Conservation (phyloP, 2,329 filamentous ascomycete genomes). For the Diaporthe velutina region DNA sequence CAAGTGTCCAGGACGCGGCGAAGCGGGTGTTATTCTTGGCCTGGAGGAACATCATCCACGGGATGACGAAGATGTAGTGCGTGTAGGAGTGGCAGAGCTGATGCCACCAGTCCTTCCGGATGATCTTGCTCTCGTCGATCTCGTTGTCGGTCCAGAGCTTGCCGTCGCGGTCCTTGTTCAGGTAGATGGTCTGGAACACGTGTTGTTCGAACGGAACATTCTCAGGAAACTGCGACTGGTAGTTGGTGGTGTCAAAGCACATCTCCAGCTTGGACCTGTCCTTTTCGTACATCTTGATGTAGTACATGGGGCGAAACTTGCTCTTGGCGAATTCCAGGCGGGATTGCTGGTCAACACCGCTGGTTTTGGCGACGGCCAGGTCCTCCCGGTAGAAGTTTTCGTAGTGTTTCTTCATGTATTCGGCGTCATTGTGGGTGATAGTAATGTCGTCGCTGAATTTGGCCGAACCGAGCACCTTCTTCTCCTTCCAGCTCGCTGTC, state of each 20-base stretch:
- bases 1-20: constrained; percentile 3
- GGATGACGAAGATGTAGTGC: constrained; percentile 18
- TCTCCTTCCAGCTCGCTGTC: constrained; percentile 58
- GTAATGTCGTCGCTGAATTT: constrained; percentile 78
- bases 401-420: constrained; percentile 78
- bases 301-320: constrained; percentile 19
- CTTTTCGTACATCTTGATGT: constrained; percentile 22
- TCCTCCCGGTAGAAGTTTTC: constrained; percentile 23
- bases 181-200: constrained; percentile 19
- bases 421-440: constrained; percentile 74
- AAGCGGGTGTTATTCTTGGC: constrained; percentile 16
- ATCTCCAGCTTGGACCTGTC: constrained; percentile 22
- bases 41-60: constrained; percentile 29
- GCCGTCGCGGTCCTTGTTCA: constrained; percentile 10
- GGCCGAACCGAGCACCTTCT: constrained; percentile 16
- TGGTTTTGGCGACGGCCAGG: constrained; percentile 1
- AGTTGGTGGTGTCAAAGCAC: constrained; percentile 20
- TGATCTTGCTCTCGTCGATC: constrained; percentile 24
- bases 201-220: constrained; percentile 18
- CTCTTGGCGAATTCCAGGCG: constrained; percentile 8
- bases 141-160: constrained; percentile 12
- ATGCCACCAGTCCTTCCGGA: constrained; percentile 27
- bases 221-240: constrained; percentile 18
- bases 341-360: constrained; percentile 7
- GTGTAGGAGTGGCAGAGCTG: constrained; percentile 22